Percentiles rank a stretch among this genome's conserved stretches.
phyloP scores from a whole-genome alignment of 2,329 filamentous ascomycete genomes.

The Phaeoacremonium minimum region DNA sequence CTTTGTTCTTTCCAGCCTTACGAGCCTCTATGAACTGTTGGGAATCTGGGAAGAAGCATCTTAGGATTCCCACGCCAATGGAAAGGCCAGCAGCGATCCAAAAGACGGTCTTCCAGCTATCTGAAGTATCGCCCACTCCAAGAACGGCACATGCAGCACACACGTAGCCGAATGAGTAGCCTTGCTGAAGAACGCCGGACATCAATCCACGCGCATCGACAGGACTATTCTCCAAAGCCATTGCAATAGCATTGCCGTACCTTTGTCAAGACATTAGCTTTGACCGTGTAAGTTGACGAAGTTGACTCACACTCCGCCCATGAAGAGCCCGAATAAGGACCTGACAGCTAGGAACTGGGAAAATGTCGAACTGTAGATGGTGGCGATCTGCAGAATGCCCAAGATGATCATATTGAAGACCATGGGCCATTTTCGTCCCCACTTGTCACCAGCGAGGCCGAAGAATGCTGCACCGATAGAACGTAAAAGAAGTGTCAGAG shows the following conservation, averaged over 20 bases:
- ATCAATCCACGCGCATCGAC: constrained; percentile 69
- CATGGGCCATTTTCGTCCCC: constrained; percentile 81
- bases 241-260: constrained; percentile 74
- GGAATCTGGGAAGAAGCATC: constrained; percentile 68
- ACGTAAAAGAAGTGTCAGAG: constrained; percentile 68
- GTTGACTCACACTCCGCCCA: constrained; percentile 60
- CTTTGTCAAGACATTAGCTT: no score
- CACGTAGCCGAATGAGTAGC: constrained; percentile 77
- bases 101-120: constrained; percentile 73
- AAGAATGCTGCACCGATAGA: constrained; percentile 73
- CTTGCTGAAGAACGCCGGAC: constrained; percentile 78
- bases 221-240: constrained; percentile 61
- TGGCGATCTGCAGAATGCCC: constrained; percentile 65
- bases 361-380: constrained; percentile 72
- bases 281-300: background rate
- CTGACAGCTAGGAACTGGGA: constrained; percentile 70
- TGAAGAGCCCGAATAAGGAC: constrained; percentile 71
- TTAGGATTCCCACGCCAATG: constrained; percentile 63
- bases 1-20: constrained; percentile 47
- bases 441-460: constrained; percentile 73
- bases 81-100: constrained; percentile 68
- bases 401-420: constrained; percentile 73
- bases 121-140: constrained; percentile 58
- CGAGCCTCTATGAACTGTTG: constrained; percentile 70
- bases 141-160: constrained; percentile 73